Evolutionary conservation across 139 green algal genomes (phyloP).

Genomic region (Chlorella sorokiniana): DNA sequence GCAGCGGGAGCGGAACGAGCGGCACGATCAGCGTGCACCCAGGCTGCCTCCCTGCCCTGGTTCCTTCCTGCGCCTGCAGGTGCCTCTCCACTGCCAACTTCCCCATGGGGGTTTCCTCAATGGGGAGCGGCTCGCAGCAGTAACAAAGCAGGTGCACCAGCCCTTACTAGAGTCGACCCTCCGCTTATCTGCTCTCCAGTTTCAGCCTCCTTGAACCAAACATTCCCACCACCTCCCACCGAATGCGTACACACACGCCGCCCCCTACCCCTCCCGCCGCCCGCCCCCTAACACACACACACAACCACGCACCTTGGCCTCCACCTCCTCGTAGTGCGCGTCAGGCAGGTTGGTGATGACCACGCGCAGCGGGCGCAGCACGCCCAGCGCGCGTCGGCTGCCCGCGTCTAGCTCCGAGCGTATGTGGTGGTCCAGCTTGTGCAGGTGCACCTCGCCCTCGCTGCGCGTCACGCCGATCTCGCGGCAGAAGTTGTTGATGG

Average conservation of each 20-base stretch:
- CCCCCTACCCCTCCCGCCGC: no score
- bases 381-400: conserved; percentile 77
- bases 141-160: no score
- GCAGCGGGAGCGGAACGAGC: not conserved
- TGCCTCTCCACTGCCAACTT: no score
- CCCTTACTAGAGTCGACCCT: no score
- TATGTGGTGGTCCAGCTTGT: conserved; percentile 91
- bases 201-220: no score
- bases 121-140: no score
- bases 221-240: no score
- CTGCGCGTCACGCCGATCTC: conserved; percentile 88
- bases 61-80: no score
- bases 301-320: conserved; percentile 51
- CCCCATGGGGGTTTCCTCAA: no score
- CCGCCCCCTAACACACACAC: not conserved
- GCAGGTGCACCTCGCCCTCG: conserved; percentile 86
- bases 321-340: conserved; percentile 66
- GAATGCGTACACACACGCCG: no score
- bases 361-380: conserved; percentile 87
- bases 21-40: not conserved
- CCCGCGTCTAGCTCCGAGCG: conserved; percentile 57
- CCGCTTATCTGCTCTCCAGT: no score
- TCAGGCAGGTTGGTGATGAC: conserved; percentile 86
- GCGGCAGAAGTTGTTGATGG: conserved; percentile 96
- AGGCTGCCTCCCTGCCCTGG: no score